Conservation (phyloP, 1,284 basidiomycete species). For the Tilletia walkeri region DNA sequence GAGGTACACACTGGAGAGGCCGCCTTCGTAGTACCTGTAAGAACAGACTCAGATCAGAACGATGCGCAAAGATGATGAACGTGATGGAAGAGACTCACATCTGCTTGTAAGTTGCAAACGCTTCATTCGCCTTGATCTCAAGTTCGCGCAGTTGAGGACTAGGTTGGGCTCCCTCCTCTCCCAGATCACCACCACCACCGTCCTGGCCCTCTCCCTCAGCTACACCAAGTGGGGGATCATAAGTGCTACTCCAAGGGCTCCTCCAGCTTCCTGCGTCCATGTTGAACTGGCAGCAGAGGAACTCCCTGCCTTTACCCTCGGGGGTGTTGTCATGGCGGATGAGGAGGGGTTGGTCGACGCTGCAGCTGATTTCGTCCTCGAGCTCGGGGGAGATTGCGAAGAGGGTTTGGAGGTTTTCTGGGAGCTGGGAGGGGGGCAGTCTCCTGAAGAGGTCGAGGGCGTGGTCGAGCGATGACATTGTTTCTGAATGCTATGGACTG, state of each 20-base stretch:
- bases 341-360: slow-evolving; percentile 90
- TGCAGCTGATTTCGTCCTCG: slow-evolving; percentile 89
- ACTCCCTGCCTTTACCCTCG: slow-evolving; percentile 69
- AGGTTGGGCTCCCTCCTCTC: slow-evolving; percentile 75
- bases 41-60: neutral
- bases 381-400: slow-evolving; percentile 74
- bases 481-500: too few species aligned
- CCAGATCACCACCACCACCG: slow-evolving; percentile 19
- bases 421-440: slow-evolving; percentile 84
- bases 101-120: slow-evolving; percentile 95
- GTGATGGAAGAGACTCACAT: slow-evolving; percentile 59
- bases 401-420: slow-evolving; percentile 80
- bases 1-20: slow-evolving; percentile 93
- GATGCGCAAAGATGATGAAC: neutral
- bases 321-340: slow-evolving; percentile 74
- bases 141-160: slow-evolving; percentile 80
- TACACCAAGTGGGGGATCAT: slow-evolving; percentile 68
- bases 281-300: slow-evolving; percentile 96
- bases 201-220: neutral
- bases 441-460: slow-evolving; percentile 88
- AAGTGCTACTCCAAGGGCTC: slow-evolving; percentile 96
- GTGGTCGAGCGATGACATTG: slow-evolving; percentile 38
- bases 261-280: slow-evolving; percentile 91
- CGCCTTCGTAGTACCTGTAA: slow-evolving; percentile 90
- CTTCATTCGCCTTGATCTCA: slow-evolving; percentile 89